Base-by-base conservation (phyloP, 768 basidiomycete species). In the Phanerochaete carnosa region DNA sequence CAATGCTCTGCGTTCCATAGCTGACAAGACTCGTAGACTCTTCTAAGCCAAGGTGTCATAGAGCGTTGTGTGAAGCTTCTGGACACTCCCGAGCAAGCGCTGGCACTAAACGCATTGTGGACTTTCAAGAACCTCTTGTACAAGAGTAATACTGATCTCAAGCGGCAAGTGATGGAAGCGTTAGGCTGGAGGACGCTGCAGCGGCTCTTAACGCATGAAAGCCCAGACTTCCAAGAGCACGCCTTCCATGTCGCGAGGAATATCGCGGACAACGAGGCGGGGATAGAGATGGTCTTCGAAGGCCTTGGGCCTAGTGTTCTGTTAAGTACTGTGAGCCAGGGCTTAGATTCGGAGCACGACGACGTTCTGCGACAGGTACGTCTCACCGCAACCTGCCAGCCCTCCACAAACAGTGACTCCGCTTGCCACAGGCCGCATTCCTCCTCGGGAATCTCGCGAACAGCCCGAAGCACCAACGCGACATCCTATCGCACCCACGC, bases 101-200 rank as follows among this genome's bases (percentile, higher is more conserved):
- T 94, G 7, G 77, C 84, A 7, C 70, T 89, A 29, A 93, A 86
- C 62, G 84, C 89, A 0, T 68, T 95, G n/a, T 95, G 94, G 94
- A 89, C 89, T 0, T 73, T 95, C 35, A 94, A 92, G 71, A 97
- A 95, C 67, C 69, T 92, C n/a, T 69, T 93, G 1, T 82, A 82
- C 69, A 88, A 87, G 67, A 83, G 86, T 33, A 74, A 73, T 2
- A 73, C 77, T n/a, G 77, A 80, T 45, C 82, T 83, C 54, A 94
- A 92, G 72, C 75, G 75, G 45, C 74, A 79, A 59, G 82, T 94
- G 15, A 90, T 93, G 83, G 72, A 74, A n/a, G 74, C 78, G 46
- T 67, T 97, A 2, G 86, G 85, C 1, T 95, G 92, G 90, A 66
- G 68, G 0, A 74, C 78, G 15, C 72, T 96, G 0, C 69, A 77